Evolutionary conservation across 306 rosid species (phyloP).

Genomic region (Lathyrus sativus): DNA sequence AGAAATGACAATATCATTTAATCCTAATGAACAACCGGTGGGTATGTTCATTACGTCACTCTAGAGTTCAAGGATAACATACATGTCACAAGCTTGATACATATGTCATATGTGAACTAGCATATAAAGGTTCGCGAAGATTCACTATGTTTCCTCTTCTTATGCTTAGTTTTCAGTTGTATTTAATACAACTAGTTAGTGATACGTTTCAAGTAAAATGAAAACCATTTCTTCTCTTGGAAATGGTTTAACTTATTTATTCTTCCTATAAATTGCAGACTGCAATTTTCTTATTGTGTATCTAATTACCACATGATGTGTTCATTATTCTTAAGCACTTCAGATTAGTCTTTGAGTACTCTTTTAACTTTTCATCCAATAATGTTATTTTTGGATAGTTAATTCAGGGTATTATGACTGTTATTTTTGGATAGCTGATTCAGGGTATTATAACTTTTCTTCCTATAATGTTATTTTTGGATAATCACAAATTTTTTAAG

Average conservation of each 20-base stretch:
- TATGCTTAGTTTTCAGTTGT: constrained; percentile 7
- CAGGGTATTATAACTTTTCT: too few relatives aligned
- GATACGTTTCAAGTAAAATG: neutral
- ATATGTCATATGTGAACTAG: neutral
- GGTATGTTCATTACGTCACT: neutral
- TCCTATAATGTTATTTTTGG: too few relatives aligned
- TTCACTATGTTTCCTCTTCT: neutral
- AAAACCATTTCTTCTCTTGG: constrained; percentile 2
- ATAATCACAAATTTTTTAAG: too few relatives aligned
- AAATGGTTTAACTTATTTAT: neutral
- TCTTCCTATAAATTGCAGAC: neutral
- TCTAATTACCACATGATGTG: neutral
- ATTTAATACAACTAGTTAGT: neutral
- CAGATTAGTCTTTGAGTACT: neutral
- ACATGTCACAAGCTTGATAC: neutral
- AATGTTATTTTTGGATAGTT: neutral
- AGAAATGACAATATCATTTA: neutral
- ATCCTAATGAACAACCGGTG: neutral
- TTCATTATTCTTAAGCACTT: neutral
- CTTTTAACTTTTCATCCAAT: neutral
- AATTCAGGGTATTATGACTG: neutral
- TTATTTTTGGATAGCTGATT: too few relatives aligned
- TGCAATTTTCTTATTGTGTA: neutral
- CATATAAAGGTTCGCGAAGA: neutral
- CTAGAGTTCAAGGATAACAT: neutral